These are phyloP conservation scores for Marasmius sp. DNA, from an alignment of 1,284 basidiomycete genomes.

Conservation along the genomic window DNA sequence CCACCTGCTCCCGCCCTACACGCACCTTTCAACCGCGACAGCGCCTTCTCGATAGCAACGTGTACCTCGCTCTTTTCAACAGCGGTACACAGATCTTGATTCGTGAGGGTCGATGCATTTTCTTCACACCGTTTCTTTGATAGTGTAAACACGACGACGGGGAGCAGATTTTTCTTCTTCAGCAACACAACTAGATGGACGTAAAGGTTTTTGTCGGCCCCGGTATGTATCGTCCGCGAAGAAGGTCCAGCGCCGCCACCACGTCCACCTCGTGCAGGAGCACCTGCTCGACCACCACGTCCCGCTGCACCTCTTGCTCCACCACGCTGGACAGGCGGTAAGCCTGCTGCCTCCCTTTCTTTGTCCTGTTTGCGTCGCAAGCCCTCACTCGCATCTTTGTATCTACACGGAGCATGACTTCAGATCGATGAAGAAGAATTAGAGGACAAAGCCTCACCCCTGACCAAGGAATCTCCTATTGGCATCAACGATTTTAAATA, in stretches of 20 bases:
- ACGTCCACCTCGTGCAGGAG: slow-evolving; percentile 32
- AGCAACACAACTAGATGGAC: slow-evolving; percentile 90
- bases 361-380: slow-evolving; percentile 95
- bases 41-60: slow-evolving; percentile 89
- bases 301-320: slow-evolving; percentile 77
- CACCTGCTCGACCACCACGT: slow-evolving; percentile 53
- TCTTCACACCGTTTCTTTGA: slow-evolving; percentile 98
- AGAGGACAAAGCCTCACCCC: slow-evolving; percentile 51
- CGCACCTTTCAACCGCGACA: slow-evolving; percentile 87
- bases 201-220: slow-evolving; percentile 88
- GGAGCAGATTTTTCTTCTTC: slow-evolving; percentile 84
- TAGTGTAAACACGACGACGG: slow-evolving; percentile 96
- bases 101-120: slow-evolving; percentile 88
- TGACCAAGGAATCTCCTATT: slow-evolving; percentile 74
- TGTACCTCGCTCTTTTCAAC: slow-evolving; percentile 97
- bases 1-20: slow-evolving; percentile 2
- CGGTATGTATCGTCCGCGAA: slow-evolving; percentile 62
- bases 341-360: slow-evolving; percentile 90
- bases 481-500: slow-evolving; percentile 92
- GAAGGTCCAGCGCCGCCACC: slow-evolving; percentile 53
- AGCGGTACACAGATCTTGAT: slow-evolving; percentile 85
- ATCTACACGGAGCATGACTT: slow-evolving; percentile 43
- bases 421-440: slow-evolving; percentile 8
- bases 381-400: slow-evolving; percentile 88
- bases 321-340: slow-evolving; percentile 78